Evolutionary conservation across 2,329 filamentous ascomycete species (phyloP), one percentile per base, ranked within the genome.

Genomic region (Metarhizium guizhouense): DNA sequence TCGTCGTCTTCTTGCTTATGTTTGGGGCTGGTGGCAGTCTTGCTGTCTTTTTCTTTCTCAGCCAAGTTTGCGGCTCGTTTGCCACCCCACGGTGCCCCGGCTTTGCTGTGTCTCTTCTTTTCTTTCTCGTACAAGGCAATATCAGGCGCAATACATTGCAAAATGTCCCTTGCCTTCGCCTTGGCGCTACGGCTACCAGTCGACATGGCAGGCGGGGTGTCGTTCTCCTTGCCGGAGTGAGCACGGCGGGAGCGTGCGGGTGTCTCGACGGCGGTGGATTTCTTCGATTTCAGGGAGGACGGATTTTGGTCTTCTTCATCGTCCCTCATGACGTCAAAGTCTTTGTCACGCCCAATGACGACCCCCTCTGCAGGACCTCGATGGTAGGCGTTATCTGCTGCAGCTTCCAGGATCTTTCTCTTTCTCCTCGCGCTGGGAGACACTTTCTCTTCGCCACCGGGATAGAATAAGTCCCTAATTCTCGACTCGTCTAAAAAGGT

Each of bases 111-210:
- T 20, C 94, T 84, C 74, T 95, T 96, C 75, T 83, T 90, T 72
- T 99, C 94, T 67, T 94, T 96, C 66, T 97, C 88, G 65, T 94
- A 99, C 36, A 95, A 75, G 2, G 86, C 87, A 65, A 97, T 91
- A 66, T 99, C 94, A 0, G 86, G 82, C 1, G 89, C 91, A 56
- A 93, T 76, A 40, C 83, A 81, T 54, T 94, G 89, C 7, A 97
- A 74, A 60, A 83, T 85, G 38, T 85, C 82, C n/a, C 87, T 74
- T 13, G 94, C 94, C 65, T 88, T 87, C 45, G 87, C 85, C 68
- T 97, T 99, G 14, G 94, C 93, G 64, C 90, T 94, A 55, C 94
- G 86, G 61, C 88, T 89, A 30, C 86, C 85, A 2, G 85, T 88
- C 3, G 86, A 81, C 42, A 74, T 62, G 1, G 74, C 79, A 0